Base-by-base conservation (phyloP, 2,329 filamentous ascomycete species). In the Huntiella bhutanensis region DNA sequence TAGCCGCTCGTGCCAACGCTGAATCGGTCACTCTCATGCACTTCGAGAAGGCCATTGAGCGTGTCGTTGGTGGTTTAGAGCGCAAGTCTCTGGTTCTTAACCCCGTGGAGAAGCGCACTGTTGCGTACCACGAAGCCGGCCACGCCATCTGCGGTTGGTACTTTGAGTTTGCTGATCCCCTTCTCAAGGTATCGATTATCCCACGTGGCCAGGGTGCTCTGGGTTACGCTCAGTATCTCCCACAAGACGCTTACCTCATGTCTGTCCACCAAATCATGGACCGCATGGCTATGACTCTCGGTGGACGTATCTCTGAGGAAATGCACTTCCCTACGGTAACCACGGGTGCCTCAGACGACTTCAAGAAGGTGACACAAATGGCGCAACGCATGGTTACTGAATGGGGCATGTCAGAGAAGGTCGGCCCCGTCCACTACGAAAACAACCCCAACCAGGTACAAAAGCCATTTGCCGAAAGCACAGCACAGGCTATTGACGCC, bases 91-190 rank as follows among this genome's bases (percentile, higher is more conserved):
- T 96, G 37, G 88, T 98, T 33, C 77, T 98, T 46, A 84, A 80
- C 54, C 88, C 91, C 1, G 76, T 86, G 55, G 91, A 98, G 68
- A 96, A 96, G 74, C 82, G 75, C 59, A 92, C 85, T 11, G 91
- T 96, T 38, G 91, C 91, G 4, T 98, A 98, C 63, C 91, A 98
- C 64, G 91, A 98, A 67, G 91, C 91, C 33, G 91, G 91, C 49
- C 91, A 98, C 62, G 91, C 91, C 53, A 93, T 98, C 60, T 98
- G 91, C 61, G 91, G 91, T 49, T 98, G 91, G 91, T 98, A 81
- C 69, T 83, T 98, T 66, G 77, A 84, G 63, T 86, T 82, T 60
- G 91, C 91, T n/a, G 91, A 98, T 57, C 91, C 91, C 13, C 75
- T 98, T 3, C 79, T 98, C 50, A 98, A 98, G 67, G 91, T 98